Conservation (phyloP, 2,329 filamentous ascomycete genomes). For the Fusarium vanettenii region DNA sequence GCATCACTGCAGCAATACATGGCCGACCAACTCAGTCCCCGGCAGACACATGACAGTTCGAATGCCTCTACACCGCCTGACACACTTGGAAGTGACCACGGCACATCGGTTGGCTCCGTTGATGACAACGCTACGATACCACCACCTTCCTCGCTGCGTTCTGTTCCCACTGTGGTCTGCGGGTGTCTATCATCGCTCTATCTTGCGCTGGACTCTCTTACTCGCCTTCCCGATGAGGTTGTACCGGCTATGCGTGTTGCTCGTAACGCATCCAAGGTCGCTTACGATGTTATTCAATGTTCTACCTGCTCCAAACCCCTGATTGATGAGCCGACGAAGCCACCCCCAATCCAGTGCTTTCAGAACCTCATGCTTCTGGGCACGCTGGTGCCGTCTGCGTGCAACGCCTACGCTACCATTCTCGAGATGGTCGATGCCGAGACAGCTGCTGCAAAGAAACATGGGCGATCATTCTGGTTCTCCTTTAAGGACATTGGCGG, state of each 20-base stretch:
- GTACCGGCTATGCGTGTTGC: constrained; percentile 60
- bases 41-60: constrained; percentile 22
- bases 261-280: constrained; percentile 59
- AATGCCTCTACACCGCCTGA: constrained; percentile 33
- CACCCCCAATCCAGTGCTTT: constrained; percentile 60
- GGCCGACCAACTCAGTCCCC: constrained; percentile 32
- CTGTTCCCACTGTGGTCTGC: constrained; percentile 52
- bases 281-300: constrained; percentile 65
- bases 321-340: constrained; percentile 47
- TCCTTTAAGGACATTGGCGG: constrained; percentile 61
- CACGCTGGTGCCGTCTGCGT: constrained; percentile 67
- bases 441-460: constrained; percentile 55
- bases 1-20: constrained; percentile 43
- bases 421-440: constrained; percentile 67
- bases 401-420: constrained; percentile 67
- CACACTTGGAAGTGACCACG: constrained; percentile 35
- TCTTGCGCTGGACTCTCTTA: constrained; percentile 62
- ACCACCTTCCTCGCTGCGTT: constrained; percentile 24
- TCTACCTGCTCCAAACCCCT: constrained; percentile 58
- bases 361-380: constrained; percentile 71
- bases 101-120: constrained; percentile 31
- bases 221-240: constrained; percentile 58
- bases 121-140: constrained; percentile 18
- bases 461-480: constrained; percentile 58
- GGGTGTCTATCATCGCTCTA: constrained; percentile 63